phyloP scores from a whole-genome alignment of 495 filamentous ascomycete genomes.

The Haplographium delicatum region DNA sequence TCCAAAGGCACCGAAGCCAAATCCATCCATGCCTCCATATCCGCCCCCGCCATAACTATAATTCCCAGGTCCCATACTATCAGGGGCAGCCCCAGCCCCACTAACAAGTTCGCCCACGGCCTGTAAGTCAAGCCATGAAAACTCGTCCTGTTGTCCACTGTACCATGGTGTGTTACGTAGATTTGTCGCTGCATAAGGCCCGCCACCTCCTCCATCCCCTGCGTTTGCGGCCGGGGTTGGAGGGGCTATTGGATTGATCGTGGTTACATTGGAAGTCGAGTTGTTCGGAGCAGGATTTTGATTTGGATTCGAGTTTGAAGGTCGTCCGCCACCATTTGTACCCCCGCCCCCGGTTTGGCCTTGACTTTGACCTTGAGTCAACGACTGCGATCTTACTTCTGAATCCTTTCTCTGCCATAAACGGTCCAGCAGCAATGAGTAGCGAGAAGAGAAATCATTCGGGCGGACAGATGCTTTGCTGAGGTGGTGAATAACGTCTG shows the following conservation, averaged over 20 bases:
- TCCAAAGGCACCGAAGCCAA: too few relatives aligned
- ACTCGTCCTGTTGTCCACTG: slow-evolving; percentile 9
- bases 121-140: slow-evolving; percentile 20
- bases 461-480: slow-evolving; percentile 13
- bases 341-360: neutral
- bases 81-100: too few relatives aligned
- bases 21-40: neutral
- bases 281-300: neutral
- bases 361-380: too few relatives aligned
- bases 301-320: neutral
- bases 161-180: neutral
- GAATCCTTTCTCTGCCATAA: slow-evolving; percentile 16
- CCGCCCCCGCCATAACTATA: too few relatives aligned
- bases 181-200: neutral
- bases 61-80: too few relatives aligned
- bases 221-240: neutral
- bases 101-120: slow-evolving; percentile 16
- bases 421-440: slow-evolving; percentile 14
- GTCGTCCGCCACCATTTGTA: neutral
- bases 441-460: slow-evolving; percentile 16
- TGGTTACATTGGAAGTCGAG: too few relatives aligned
- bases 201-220: neutral
- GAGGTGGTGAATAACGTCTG: slow-evolving; percentile 12
- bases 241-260: too few relatives aligned
- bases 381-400: neutral